Percentiles rank a stretch among this genome's conserved stretches.
These are phyloP conservation scores for Euphrasia arctica DNA, from an alignment of 305 asterid species.

Conservation along the genomic window DNA sequence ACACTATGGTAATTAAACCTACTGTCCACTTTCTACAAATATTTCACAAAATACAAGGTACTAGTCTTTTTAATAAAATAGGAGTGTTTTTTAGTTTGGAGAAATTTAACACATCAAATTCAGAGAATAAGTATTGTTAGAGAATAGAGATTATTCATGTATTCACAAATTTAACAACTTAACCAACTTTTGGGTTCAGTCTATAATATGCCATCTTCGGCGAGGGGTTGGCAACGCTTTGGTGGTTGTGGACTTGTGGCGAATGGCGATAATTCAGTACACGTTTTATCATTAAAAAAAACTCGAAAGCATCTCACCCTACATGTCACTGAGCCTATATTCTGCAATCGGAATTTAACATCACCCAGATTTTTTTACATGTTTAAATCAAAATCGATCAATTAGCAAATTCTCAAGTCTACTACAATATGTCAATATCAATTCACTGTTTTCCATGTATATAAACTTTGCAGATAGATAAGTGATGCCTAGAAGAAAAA, in stretches of 20 bases:
- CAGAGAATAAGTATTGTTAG: background rate
- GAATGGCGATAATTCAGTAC: background rate
- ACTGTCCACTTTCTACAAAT: background rate
- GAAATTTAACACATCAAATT: background rate
- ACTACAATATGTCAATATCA: background rate
- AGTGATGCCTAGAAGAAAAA: slow-evolving; percentile 15
- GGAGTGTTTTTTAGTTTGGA: background rate
- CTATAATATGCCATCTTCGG: background rate
- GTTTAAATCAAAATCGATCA: background rate
- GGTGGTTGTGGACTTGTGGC: no score
- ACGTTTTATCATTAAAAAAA: background rate
- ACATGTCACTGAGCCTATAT: background rate
- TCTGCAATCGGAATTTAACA: slow-evolving; percentile 2
- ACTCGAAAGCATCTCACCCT: background rate
- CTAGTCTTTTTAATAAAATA: background rate
- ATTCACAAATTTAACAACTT: no score
- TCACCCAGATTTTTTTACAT: slow-evolving; percentile 5
- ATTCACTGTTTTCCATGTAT: slow-evolving; percentile 1
- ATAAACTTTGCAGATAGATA: no score
- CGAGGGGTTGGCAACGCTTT: background rate
- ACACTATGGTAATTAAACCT: background rate
- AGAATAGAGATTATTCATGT: no score
- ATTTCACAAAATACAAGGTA: background rate
- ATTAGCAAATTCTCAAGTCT: background rate
- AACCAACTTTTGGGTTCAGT: no score